phyloP scores from a whole-genome alignment of 116 monocot species.

The Iris pallida region DNA sequence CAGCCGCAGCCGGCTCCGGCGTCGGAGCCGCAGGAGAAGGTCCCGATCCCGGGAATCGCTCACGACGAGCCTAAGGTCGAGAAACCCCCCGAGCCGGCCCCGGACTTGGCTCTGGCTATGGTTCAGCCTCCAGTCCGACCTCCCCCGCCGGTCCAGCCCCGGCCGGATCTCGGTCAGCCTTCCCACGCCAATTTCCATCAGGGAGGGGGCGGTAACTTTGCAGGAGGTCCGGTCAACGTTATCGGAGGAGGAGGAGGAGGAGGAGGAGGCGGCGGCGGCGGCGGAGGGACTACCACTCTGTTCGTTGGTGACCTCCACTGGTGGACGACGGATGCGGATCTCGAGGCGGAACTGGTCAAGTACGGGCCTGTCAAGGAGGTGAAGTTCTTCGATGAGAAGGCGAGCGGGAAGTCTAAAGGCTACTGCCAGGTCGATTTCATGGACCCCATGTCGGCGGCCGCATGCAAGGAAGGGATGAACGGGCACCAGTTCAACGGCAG shows the following conservation, averaged over 20 bases:
- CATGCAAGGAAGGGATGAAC: constrained; percentile 62
- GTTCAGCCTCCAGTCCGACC: constrained; percentile 7
- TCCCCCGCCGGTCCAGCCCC: constrained; percentile 7
- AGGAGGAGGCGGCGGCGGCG: constrained; percentile 18
- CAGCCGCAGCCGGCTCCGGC: constrained; percentile 13
- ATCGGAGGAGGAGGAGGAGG: constrained; percentile 6
- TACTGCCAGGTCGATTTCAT: constrained; percentile 67
- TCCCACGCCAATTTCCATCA: background rate
- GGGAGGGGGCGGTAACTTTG: constrained; percentile 16
- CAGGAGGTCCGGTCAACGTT: constrained; percentile 14
- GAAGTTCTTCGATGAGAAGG: constrained; percentile 70
- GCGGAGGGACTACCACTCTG: constrained; percentile 38
- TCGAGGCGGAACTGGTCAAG: constrained; percentile 57
- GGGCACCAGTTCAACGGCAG: constrained; percentile 46
- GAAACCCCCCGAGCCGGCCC: background rate
- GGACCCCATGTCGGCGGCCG: constrained; percentile 38
- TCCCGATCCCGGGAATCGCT: constrained; percentile 20
- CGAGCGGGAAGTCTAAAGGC: constrained; percentile 68
- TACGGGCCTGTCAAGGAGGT: constrained; percentile 68
- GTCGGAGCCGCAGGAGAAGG: constrained; percentile 12
- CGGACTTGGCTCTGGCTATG: too few species aligned
- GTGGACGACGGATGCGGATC: constrained; percentile 76
- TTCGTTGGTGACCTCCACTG: constrained; percentile 70
- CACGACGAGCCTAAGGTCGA: constrained; percentile 1
- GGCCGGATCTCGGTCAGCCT: constrained; percentile 17